Evolutionary conservation across 1,284 basidiomycete species (phyloP).

Genomic region (Cutaneotrichosporon mucoides): DNA sequence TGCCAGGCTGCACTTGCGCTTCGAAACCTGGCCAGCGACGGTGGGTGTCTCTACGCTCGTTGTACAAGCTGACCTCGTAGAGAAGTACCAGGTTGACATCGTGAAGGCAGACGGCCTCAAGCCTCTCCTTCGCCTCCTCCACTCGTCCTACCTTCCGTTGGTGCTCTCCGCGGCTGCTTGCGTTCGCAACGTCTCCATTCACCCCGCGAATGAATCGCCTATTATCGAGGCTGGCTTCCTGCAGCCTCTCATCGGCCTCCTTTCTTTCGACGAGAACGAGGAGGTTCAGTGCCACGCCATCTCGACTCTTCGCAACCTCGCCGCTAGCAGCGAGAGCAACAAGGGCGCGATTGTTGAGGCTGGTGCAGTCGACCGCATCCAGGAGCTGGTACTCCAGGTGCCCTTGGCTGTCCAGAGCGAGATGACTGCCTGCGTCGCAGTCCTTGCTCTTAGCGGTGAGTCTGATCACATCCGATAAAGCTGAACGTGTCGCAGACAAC

Average conservation of each 20-base stretch:
- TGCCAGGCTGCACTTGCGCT: constrained; percentile 97
- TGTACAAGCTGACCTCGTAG: constrained; percentile 50
- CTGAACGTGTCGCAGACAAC: constrained; percentile 61
- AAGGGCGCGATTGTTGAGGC: constrained; percentile 98
- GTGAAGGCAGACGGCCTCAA: constrained; percentile 93
- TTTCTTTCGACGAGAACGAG: constrained; percentile 98
- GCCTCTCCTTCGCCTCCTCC: constrained; percentile 86
- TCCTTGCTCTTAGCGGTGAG: constrained; percentile 82
- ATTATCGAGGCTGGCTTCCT: constrained; percentile 99
- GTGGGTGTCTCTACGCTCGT: constrained; percentile 52
- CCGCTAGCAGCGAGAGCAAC: constrained; percentile 96
- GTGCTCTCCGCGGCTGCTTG: constrained; percentile 98
- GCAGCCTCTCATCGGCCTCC: constrained; percentile 88
- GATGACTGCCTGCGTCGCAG: constrained; percentile 99
- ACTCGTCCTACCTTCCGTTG: constrained; percentile 96
- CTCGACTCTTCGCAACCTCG: constrained; percentile 92
- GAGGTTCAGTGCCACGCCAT: constrained; percentile 99
- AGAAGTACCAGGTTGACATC: constrained; percentile 99
- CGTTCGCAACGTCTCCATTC: constrained; percentile 98
- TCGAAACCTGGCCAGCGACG: constrained; percentile 94
- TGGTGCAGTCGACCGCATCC: constrained; percentile 96
- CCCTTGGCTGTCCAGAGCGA: constrained; percentile 97
- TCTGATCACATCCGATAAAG: too few species aligned
- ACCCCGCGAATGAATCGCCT: constrained; percentile 96
- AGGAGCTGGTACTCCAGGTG: constrained; percentile 90